phyloP scores from a whole-genome alignment of 140 eudicot species.

The Senecio squalidus region DNA sequence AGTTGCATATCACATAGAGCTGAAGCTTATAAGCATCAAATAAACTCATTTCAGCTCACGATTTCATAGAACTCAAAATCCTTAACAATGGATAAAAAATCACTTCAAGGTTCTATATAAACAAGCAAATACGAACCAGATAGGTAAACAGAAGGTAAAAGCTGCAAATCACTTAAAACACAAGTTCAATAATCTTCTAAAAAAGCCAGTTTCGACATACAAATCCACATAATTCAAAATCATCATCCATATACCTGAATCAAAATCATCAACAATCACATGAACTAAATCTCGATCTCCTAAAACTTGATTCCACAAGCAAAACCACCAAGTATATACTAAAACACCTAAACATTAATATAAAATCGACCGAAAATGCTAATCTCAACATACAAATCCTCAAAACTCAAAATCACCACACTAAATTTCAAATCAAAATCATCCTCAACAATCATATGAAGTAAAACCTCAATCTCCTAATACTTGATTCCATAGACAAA shows the following conservation, averaged over 20 bases:
- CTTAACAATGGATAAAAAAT: neutral
- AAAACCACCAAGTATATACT: no score
- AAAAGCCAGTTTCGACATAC: neutral
- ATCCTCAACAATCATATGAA: neutral
- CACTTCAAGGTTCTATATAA: neutral
- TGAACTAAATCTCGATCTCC: neutral
- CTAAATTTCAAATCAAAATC: neutral
- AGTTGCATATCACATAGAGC: no score
- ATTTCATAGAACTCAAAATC: slow-evolving; percentile 1
- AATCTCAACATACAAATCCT: no score
- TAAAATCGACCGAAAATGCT: no score
- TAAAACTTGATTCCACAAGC: neutral
- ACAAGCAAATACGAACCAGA: neutral
- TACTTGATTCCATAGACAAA: no score
- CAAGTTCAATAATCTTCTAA: neutral
- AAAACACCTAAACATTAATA: no score
- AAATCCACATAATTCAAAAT: neutral
- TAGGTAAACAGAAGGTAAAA: neutral
- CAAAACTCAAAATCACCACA: slow-evolving; percentile 2
- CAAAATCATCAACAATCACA: neutral
- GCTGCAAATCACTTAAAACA: neutral
- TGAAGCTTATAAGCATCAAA: no score
- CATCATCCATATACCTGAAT: neutral
- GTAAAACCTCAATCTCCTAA: neutral
- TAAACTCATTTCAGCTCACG: neutral